A percentile compares a stretch with the other conserved stretches of the same genome.
These are phyloP conservation scores for Hericium alpestre DNA, from an alignment of 768 basidiomycete genomes.

Conservation along the genomic window DNA sequence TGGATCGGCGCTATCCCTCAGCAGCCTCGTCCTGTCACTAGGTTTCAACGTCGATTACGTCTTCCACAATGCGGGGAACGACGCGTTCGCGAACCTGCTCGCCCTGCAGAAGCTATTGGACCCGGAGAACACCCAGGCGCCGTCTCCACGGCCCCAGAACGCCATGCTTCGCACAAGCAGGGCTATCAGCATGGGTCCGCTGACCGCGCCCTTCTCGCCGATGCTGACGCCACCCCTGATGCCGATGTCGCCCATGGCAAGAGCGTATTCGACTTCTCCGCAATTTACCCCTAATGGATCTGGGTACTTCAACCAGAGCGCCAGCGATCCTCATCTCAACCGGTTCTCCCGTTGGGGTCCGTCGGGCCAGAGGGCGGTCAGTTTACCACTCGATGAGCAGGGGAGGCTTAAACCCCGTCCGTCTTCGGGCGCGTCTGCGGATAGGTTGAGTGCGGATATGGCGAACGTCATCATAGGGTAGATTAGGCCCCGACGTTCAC, in stretches of 20 bases:
- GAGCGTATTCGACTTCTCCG: slow-evolving; percentile 6
- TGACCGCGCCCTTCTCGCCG: slow-evolving; percentile 4
- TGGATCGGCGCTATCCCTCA: slow-evolving; percentile 51
- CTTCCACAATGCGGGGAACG: slow-evolving; percentile 72
- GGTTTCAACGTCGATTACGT: slow-evolving; percentile 31
- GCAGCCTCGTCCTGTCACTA: slow-evolving; percentile 52
- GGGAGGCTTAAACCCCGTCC: slow-evolving; percentile 1
- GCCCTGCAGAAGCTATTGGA: slow-evolving; percentile 61
- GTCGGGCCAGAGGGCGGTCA: neutral
- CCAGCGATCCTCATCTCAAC: too few species aligned
- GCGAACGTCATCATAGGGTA: slow-evolving; percentile 8
- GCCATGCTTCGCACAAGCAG: neutral
- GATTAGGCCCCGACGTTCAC: too few species aligned
- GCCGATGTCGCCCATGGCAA: neutral
- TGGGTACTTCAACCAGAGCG: neutral
- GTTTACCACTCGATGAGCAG: slow-evolving; percentile 5
- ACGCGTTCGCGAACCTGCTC: slow-evolving; percentile 60
- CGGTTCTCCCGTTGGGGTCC: too few species aligned
- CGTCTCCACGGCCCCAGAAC: slow-evolving; percentile 9
- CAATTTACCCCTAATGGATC: neutral
- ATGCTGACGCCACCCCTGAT: slow-evolving; percentile 7
- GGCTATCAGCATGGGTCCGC: slow-evolving; percentile 1
- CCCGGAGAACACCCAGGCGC: slow-evolving; percentile 30
- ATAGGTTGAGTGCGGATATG: neutral
- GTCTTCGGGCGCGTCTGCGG: neutral